phyloP scores from a whole-genome alignment of 106 monocot species.

The Dendrobium huoshanense region DNA sequence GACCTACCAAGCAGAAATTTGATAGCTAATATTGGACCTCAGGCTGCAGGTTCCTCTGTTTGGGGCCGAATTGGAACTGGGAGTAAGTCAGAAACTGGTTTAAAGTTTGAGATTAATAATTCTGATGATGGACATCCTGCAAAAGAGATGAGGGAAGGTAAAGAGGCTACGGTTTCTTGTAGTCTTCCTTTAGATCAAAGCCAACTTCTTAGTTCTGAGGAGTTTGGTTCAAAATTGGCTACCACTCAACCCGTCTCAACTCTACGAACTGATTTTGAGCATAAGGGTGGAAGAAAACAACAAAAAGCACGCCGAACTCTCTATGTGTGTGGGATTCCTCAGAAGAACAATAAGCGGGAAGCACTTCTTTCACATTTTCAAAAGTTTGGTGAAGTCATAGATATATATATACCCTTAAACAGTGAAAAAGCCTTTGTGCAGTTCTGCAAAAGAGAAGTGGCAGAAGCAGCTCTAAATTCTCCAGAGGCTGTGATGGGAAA shows the following conservation, averaged over 20 bases:
- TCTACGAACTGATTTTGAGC: constrained; percentile 25
- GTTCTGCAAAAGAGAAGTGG: constrained; percentile 87
- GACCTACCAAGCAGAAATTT: constrained; percentile 14
- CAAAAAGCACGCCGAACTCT: constrained; percentile 77
- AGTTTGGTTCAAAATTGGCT: constrained; percentile 18
- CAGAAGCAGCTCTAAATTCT: constrained; percentile 85
- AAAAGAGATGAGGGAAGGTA: constrained; percentile 25
- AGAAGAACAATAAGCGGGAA: constrained; percentile 50
- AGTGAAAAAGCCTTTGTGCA: constrained; percentile 96
- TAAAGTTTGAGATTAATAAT: constrained; percentile 12
- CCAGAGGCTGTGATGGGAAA: constrained; percentile 99
- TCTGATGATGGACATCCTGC: constrained; percentile 16
- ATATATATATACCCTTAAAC: constrained; percentile 77
- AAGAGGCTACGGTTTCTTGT: constrained; percentile 16
- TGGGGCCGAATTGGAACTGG: constrained; percentile 43
- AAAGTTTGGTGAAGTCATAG: constrained; percentile 77
- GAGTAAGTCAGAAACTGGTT: constrained; percentile 24
- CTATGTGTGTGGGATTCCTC: constrained; percentile 83
- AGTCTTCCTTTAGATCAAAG: constrained; percentile 11
- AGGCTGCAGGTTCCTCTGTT: constrained; percentile 32
- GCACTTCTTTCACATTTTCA: constrained; percentile 76
- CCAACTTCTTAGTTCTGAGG: constrained; percentile 5
- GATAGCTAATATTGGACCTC: constrained; percentile 16
- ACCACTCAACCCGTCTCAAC: constrained; percentile 13
- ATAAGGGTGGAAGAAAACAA: constrained; percentile 26